Evolutionary conservation across 208 protist species (phyloP).

Genomic region (Crithidia acanthocephali): DNA sequence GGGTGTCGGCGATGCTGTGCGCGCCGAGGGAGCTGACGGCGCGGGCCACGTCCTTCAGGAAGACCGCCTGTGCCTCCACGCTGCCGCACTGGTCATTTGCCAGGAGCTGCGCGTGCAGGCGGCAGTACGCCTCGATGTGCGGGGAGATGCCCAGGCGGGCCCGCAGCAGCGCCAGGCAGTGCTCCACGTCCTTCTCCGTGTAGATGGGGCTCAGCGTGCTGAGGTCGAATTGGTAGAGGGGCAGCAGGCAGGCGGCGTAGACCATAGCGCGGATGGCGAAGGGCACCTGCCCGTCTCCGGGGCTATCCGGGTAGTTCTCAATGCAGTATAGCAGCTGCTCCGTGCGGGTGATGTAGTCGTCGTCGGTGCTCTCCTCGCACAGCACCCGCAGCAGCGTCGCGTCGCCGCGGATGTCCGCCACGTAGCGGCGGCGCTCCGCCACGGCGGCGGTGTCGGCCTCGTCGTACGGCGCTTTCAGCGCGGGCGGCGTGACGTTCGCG

Average conservation of each 20-base stretch:
- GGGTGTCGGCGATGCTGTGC: conserved; percentile 15
- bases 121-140: conserved; percentile 56
- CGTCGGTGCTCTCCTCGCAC: conserved; percentile 36
- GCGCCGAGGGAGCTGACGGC: conserved; percentile 39
- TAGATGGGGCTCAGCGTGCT: conserved; percentile 31
- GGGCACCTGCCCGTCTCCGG: conserved; percentile 41
- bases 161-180: conserved; percentile 36
- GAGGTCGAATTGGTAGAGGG: conserved; percentile 49
- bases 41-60: conserved; percentile 42
- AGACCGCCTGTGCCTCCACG: conserved; percentile 38
- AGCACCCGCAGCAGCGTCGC: conserved; percentile 34
- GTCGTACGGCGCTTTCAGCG: conserved; percentile 11
- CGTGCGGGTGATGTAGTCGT: conserved; percentile 45
- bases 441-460: background rate
- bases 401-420: conserved; percentile 26
- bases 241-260: conserved; percentile 50
- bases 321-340: conserved; percentile 37
- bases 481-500: conserved; percentile 44
- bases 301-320: conserved; percentile 31
- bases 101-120: conserved; percentile 67
- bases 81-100: conserved; percentile 47
- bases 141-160: conserved; percentile 42
- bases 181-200: conserved; percentile 29
- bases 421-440: conserved; percentile 20
- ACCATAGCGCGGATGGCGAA: conserved; percentile 58